Evolutionary conservation across 148 eudicot species (phyloP).

Genomic region (Rhododendron ferrugineum): DNA sequence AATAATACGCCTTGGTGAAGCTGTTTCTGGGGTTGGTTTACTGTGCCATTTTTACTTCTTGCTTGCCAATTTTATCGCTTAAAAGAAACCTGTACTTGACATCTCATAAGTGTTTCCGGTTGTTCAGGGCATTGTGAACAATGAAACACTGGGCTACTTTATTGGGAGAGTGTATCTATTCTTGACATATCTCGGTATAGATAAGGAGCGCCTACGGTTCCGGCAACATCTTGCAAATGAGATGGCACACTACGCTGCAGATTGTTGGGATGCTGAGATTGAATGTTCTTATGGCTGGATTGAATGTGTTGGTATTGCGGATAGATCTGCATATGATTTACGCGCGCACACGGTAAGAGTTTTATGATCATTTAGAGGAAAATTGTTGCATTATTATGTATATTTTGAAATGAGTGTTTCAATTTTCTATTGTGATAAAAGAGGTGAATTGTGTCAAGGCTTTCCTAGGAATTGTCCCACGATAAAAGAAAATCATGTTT

Average conservation of each 20-base stretch:
- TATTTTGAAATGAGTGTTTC: not conserved
- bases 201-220: slow-evolving; percentile 74
- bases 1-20: slow-evolving; percentile 55
- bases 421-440: not conserved
- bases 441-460: not conserved
- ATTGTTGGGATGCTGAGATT: slow-evolving; percentile 99
- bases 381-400: not conserved
- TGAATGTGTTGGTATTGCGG: slow-evolving; percentile 98
- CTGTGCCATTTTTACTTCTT: not conserved
- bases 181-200: slow-evolving; percentile 81
- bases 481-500: not conserved
- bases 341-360: slow-evolving; percentile 78
- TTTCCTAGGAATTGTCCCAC: not conserved
- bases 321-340: slow-evolving; percentile 90
- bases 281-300: slow-evolving; percentile 96
- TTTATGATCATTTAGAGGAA: not conserved
- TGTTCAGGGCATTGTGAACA: slow-evolving; percentile 15
- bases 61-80: not conserved
- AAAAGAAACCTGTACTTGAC: not conserved
- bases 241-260: slow-evolving; percentile 99
- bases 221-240: slow-evolving; percentile 98
- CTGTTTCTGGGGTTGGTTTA: slow-evolving; percentile 63
- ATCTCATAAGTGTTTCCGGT: not conserved
- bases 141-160: slow-evolving; percentile 17
- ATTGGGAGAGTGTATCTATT: slow-evolving; percentile 64